Conservation (phyloP, 768 basidiomycete genomes). For the Lactarius trivialis region DNA sequence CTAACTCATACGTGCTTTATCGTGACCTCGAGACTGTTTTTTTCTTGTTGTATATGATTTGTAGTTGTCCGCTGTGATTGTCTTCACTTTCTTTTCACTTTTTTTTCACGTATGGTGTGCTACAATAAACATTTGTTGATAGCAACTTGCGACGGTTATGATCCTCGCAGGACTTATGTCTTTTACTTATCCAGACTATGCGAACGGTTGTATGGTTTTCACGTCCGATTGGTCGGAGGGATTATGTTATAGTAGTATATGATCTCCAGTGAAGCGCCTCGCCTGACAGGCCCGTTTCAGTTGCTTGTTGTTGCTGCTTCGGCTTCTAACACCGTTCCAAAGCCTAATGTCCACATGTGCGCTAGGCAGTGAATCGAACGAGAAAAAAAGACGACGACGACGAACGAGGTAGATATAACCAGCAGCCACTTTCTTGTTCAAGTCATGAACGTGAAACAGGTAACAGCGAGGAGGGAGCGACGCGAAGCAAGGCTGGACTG, state of each 20-base stretch:
- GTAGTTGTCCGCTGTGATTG: conserved; percentile 6
- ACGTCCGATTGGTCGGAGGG: background rate
- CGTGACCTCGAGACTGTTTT: conserved; percentile 1
- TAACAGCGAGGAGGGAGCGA: too few relatives aligned
- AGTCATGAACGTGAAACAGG: too few relatives aligned
- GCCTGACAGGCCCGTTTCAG: background rate
- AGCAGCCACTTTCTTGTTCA: too few relatives aligned
- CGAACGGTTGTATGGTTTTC: background rate
- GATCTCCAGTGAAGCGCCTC: background rate
- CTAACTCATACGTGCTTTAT: conserved; percentile 10
- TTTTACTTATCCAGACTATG: conserved; percentile 6
- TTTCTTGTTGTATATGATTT: conserved; percentile 22
- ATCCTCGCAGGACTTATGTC: conserved; percentile 2
- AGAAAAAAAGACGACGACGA: too few relatives aligned
- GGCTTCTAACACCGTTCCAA: background rate
- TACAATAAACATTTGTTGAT: conserved; percentile 11
- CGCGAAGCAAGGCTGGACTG: too few relatives aligned
- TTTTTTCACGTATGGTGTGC: conserved; percentile 1
- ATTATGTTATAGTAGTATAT: background rate
- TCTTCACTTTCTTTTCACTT: background rate
- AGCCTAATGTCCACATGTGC: background rate
- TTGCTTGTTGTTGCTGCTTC: background rate
- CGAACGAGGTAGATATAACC: too few relatives aligned
- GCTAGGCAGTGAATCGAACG: too few relatives aligned
- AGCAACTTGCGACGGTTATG: background rate